Evolutionary conservation across 1,284 basidiomycete species (phyloP).

Genomic region (Moesziomyces antarcticus): DNA sequence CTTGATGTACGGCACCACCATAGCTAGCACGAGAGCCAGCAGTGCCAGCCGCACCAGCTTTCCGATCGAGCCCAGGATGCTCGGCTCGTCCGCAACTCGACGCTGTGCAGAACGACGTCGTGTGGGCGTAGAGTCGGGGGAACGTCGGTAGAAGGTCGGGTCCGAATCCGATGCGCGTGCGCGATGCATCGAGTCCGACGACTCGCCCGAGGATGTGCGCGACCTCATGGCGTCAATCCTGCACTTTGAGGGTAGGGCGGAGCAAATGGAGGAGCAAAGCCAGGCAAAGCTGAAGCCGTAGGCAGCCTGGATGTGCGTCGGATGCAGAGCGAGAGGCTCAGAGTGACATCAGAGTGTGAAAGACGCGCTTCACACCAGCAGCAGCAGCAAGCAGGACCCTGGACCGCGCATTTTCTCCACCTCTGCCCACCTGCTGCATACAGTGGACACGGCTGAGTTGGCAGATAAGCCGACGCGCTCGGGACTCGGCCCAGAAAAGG

Average conservation of each 20-base stretch:
- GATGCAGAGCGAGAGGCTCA: background rate
- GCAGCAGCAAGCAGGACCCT: background rate
- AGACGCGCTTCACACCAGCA: too few relatives aligned
- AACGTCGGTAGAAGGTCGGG: background rate
- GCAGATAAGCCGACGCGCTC: too few relatives aligned
- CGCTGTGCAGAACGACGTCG: background rate
- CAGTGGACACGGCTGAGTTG: too few relatives aligned
- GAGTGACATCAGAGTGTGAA: background rate
- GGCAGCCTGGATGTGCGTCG: background rate
- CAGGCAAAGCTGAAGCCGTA: background rate
- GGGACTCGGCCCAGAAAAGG: too few relatives aligned
- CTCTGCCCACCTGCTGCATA: background rate
- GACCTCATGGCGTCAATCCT: background rate
- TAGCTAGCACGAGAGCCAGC: constrained; percentile 16
- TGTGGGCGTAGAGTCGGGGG: background rate
- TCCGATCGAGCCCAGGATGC: constrained; percentile 4
- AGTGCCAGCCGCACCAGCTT: constrained; percentile 23
- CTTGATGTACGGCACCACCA: constrained; percentile 22
- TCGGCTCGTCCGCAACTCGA: constrained; percentile 2
- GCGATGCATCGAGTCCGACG: background rate
- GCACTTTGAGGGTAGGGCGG: too few relatives aligned
- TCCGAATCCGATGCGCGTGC: background rate
- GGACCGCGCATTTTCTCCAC: background rate
- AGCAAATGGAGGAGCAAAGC: background rate
- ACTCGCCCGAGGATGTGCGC: background rate